A percentile compares a stretch with the other conserved stretches of the same genome.
Conservation (phyloP, 78 protist species). For the Pigoraptor vietnamica region DNA sequence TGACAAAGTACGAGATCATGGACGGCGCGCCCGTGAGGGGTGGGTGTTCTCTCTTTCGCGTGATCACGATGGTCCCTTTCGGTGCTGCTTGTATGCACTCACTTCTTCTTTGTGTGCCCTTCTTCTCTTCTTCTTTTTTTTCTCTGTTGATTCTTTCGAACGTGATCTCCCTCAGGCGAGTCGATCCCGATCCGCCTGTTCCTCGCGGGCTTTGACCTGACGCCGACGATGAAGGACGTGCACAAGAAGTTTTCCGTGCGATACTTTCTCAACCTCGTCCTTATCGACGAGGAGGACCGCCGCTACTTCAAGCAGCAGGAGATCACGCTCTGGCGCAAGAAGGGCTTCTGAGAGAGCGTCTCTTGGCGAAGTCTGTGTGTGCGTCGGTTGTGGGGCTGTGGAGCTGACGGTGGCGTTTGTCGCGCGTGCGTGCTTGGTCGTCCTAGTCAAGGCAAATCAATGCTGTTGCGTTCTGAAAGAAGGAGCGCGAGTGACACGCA, state of each 20-base stretch:
- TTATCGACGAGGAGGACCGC: conserved; percentile 72
- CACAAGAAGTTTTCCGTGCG: conserved; percentile 85
- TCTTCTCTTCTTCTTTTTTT: no score
- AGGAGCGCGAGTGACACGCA: no score
- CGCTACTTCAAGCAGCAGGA: conserved; percentile 82
- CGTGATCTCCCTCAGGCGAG: conserved; percentile 41
- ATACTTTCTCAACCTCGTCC: conserved; percentile 77
- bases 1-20: conserved; percentile 96
- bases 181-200: conserved; percentile 94
- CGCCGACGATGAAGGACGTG: conserved; percentile 89
- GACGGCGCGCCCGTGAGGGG: conserved; percentile 95
- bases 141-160: no score
- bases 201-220: conserved; percentile 79
- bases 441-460: no score
- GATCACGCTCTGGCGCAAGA: conserved; percentile 20
- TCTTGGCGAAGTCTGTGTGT: no score
- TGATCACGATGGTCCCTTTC: no score
- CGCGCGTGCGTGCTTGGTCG: no score
- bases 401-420: no score
- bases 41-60: background rate
- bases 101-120: no score
- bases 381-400: no score
- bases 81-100: background rate
- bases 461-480: no score
- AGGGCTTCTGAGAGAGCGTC: background rate